Evolutionary conservation across 108 stramenopile species (phyloP), one percentile per base, ranked within the genome.

Genomic region (Cylindrotheca closterium): DNA sequence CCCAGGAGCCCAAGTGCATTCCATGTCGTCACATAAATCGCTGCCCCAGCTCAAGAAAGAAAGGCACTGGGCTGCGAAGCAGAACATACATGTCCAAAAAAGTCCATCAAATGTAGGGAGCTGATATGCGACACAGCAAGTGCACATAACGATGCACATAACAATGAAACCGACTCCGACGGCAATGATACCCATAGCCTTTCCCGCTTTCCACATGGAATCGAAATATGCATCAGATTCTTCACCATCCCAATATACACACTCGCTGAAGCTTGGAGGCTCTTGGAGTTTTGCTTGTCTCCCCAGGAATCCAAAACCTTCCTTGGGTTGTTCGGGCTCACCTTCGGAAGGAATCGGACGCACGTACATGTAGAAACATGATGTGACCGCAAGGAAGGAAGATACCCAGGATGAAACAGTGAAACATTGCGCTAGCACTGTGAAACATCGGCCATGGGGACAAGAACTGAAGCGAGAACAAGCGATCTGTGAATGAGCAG

Each of bases 361-460:
- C 0, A 74, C 66, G 23, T 48, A 74, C 47, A 74, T 61, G 54
- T 62, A 74, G 28, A 67, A 74, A 47, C 73, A 74, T 3, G 55
- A 46, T 0, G 73, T 63, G 3, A 74, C 22, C 0, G 60, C 60
- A 30, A 61, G 3, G 0, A 67, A 25, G 0, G 66, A 67, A 15
- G 65, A 33, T 25, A 74, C 47, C 48, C 47, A 74, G 17, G 60
- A 47, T 10, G 56, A 45, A 37, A 74, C 56, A 1, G 65, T 58
- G 27, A 74, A 74, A 31, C 58, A 55, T 33, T 74, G 73, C 12
- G 73, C 73, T 37, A 74, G 31, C 0, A 67, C 60, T 19, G 73
- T 74, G 50, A 74, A 74, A 32, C 73, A 74, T 21, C 73, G 65
- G n/a, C 73, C 73, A 34, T 74, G 73, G 22, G 73, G 73, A 62